phyloP scores from a whole-genome alignment of 208 protist species.

The Vickermania ingenoplastis region DNA sequence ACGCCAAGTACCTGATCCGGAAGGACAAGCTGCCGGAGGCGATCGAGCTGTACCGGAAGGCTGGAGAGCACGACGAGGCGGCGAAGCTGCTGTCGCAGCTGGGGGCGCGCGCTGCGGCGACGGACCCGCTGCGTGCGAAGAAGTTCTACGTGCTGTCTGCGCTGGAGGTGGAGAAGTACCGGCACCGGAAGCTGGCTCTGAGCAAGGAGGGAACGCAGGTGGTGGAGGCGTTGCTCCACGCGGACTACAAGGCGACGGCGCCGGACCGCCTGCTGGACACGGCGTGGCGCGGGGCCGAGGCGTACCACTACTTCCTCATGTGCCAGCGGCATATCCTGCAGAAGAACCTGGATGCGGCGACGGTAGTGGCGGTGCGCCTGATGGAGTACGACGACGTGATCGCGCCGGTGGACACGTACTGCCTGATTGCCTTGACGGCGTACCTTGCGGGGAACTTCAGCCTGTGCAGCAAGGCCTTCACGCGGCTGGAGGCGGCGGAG shows the following conservation, averaged over 20 bases:
- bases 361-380: slow-evolving; percentile 85
- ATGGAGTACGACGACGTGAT: slow-evolving; percentile 93
- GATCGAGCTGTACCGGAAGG: slow-evolving; percentile 96
- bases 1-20: slow-evolving; percentile 85
- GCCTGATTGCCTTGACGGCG: slow-evolving; percentile 89
- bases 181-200: slow-evolving; percentile 54
- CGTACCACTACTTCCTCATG: slow-evolving; percentile 94
- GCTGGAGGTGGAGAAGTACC: slow-evolving; percentile 90
- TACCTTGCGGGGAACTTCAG: slow-evolving; percentile 90
- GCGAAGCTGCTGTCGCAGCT: slow-evolving; percentile 90
- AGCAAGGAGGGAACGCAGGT: slow-evolving; percentile 49
- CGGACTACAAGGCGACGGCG: slow-evolving; percentile 48
- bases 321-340: slow-evolving; percentile 82
- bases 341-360: slow-evolving; percentile 56
- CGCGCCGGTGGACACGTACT: slow-evolving; percentile 83
- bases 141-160: slow-evolving; percentile 95
- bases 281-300: slow-evolving; percentile 92
- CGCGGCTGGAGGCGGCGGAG: slow-evolving; percentile 88
- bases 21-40: slow-evolving; percentile 87
- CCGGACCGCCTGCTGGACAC: slow-evolving; percentile 71
- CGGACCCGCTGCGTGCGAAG: slow-evolving; percentile 87
- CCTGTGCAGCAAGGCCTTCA: slow-evolving; percentile 93
- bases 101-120: slow-evolving; percentile 51
- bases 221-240: slow-evolving; percentile 65
- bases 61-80: slow-evolving; percentile 87